Evolutionary conservation across 75 land plant species (phyloP).

Genomic region (Picea glauca): DNA sequence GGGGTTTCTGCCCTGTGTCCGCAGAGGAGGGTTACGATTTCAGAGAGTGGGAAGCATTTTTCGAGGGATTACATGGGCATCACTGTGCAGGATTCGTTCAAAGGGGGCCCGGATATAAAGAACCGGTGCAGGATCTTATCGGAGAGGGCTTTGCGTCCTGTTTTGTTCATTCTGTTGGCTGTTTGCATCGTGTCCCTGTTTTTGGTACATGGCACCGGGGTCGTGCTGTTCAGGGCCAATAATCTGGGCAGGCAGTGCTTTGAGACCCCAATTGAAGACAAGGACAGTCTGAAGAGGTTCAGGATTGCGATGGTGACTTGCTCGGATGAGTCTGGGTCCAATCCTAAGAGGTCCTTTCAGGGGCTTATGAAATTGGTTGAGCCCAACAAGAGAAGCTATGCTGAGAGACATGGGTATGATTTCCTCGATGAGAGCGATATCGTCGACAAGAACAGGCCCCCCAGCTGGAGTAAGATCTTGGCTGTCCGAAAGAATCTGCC

Average conservation of each 20-base stretch:
- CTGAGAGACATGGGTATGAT: conserved; percentile 44
- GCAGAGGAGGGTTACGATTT: background rate
- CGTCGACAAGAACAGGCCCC: conserved; percentile 48
- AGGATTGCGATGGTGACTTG: conserved; percentile 70
- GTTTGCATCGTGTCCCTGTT: background rate
- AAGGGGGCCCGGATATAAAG: conserved; percentile 2
- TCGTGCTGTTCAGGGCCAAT: conserved; percentile 55
- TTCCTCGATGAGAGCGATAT: conserved; percentile 48
- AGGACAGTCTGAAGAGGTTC: background rate
- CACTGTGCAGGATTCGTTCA: conserved; percentile 4
- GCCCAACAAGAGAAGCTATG: conserved; percentile 51
- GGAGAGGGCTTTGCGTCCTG: conserved; percentile 2
- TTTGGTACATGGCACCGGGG: conserved; percentile 15
- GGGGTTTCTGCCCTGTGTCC: conserved; percentile 9
- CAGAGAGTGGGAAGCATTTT: background rate
- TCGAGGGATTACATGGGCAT: conserved; percentile 2
- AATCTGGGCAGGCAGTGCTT: conserved; percentile 49
- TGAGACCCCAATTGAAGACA: background rate
- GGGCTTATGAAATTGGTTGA: conserved; percentile 54
- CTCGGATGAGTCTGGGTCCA: conserved; percentile 35
- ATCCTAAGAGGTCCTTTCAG: conserved; percentile 43
- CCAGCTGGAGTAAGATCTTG: conserved; percentile 77
- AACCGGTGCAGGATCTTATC: conserved; percentile 9
- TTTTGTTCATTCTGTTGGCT: background rate
- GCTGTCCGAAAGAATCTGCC: conserved; percentile 39